Percentiles rank a stretch among this genome's conserved stretches.
phyloP scores from a whole-genome alignment of 2,329 filamentous ascomycete genomes.

The Westerdykella ornata region DNA sequence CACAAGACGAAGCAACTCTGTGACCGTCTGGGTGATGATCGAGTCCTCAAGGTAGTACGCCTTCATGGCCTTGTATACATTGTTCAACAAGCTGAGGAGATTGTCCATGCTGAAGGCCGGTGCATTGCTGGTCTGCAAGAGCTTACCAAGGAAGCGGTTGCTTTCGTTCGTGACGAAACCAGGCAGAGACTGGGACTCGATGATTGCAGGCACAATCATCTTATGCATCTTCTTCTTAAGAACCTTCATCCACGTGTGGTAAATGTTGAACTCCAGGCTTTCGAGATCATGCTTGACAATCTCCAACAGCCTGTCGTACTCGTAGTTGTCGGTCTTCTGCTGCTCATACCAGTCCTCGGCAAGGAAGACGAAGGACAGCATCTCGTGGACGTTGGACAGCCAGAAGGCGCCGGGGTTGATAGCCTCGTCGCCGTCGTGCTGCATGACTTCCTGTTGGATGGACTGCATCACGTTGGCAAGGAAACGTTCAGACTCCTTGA shows the following conservation, averaged over 20 bases:
- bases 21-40: constrained; percentile 92
- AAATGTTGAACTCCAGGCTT: constrained; percentile 98
- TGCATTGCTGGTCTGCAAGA: constrained; percentile 79
- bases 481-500: constrained; percentile 98
- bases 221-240: constrained; percentile 98
- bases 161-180: constrained; percentile 98
- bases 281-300: constrained; percentile 99
- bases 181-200: constrained; percentile 95
- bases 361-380: constrained; percentile 98
- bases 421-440: constrained; percentile 93
- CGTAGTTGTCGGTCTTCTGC: constrained; percentile 98
- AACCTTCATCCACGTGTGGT: constrained; percentile 99
- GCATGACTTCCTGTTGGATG: constrained; percentile 98
- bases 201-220: constrained; percentile 99
- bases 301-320: constrained; percentile 93
- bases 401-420: constrained; percentile 98
- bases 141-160: constrained; percentile 95
- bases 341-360: constrained; percentile 99
- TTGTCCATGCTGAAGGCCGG: constrained; percentile 99
- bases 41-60: constrained; percentile 94
- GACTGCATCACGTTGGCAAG: constrained; percentile 99
- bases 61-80: constrained; percentile 98
- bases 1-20: constrained; percentile 84
- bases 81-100: constrained; percentile 88
- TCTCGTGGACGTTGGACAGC: constrained; percentile 98